These are phyloP conservation scores for Ascoidea asiatica DNA, from an alignment of 805 yeast species.

Conservation along the genomic window DNA sequence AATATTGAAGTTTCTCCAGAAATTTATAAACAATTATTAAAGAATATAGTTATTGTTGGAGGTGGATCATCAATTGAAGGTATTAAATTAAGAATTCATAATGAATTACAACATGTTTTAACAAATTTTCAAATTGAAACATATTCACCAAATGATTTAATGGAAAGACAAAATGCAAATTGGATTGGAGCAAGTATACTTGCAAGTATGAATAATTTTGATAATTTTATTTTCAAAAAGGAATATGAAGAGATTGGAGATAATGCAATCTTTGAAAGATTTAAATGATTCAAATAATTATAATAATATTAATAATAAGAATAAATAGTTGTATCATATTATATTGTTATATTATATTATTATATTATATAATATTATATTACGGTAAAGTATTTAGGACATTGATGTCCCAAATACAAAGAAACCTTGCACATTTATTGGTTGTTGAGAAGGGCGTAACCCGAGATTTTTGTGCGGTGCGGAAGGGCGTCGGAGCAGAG, in stretches of 20 bases:
- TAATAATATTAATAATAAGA: too few relatives aligned
- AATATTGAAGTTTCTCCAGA: slow-evolving; percentile 27
- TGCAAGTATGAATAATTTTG: slow-evolving; percentile 69
- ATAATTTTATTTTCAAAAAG: slow-evolving; percentile 61
- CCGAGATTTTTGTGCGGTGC: too few relatives aligned
- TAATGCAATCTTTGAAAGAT: slow-evolving; percentile 28
- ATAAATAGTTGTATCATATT: too few relatives aligned
- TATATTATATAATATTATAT: too few relatives aligned
- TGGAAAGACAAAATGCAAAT: slow-evolving; percentile 53
- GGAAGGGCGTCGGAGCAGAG: too few relatives aligned
- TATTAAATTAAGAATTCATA: slow-evolving; percentile 48
- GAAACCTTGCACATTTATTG: too few relatives aligned
- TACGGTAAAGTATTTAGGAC: too few relatives aligned
- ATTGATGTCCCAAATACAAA: too few relatives aligned
- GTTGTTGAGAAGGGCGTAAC: too few relatives aligned
- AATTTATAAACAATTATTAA: slow-evolving; percentile 26
- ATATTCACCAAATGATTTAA: slow-evolving; percentile 50
- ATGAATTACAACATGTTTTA: slow-evolving; percentile 45
- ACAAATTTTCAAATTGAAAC: slow-evolving; percentile 60
- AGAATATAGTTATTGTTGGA: slow-evolving; percentile 66
- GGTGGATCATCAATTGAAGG: slow-evolving; percentile 62
- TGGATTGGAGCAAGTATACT: slow-evolving; percentile 79
- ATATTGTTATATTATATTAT: too few relatives aligned
- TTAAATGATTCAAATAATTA: slow-evolving; percentile 20
- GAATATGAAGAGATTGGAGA: slow-evolving; percentile 66